These are phyloP conservation scores for Pseudogymnoascus sp. DNA, from an alignment of 2,329 filamentous ascomycete genomes.

Conservation along the genomic window DNA sequence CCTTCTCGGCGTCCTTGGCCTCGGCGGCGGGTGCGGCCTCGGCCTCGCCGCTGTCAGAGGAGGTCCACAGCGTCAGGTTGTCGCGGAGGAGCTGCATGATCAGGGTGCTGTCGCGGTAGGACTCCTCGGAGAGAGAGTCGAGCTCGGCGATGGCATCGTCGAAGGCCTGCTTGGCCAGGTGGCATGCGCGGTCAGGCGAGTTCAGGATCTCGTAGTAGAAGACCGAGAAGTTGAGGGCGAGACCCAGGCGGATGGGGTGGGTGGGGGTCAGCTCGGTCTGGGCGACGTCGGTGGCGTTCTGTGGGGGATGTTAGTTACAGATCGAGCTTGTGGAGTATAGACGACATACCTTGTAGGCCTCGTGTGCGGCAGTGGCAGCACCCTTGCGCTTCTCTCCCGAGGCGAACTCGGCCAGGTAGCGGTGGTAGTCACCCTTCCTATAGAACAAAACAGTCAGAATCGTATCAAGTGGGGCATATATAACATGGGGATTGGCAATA, in stretches of 20 bases:
- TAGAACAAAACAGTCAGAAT: slow-evolving; percentile 17
- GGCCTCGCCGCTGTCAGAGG: slow-evolving; percentile 76
- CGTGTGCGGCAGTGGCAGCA: slow-evolving; percentile 86
- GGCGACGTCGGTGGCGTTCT: slow-evolving; percentile 77
- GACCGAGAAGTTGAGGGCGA: slow-evolving; percentile 93
- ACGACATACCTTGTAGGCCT: slow-evolving; percentile 73
- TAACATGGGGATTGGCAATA: not conserved
- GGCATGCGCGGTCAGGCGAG: slow-evolving; percentile 95
- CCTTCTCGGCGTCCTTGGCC: slow-evolving; percentile 54
- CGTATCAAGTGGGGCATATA: slow-evolving; percentile 8
- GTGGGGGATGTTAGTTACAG: slow-evolving; percentile 2
- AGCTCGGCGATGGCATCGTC: slow-evolving; percentile 97
- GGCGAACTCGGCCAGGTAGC: slow-evolving; percentile 96
- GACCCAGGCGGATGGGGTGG: slow-evolving; percentile 85
- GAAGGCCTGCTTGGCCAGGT: slow-evolving; percentile 92
- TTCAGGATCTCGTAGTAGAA: slow-evolving; percentile 99
- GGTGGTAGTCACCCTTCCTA: slow-evolving; percentile 99
- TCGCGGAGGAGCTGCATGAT: slow-evolving; percentile 98
- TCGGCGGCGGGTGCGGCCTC: slow-evolving; percentile 52
- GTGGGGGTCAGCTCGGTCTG: slow-evolving; percentile 83
- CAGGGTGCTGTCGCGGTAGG: slow-evolving; percentile 97
- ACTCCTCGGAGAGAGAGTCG: slow-evolving; percentile 94
- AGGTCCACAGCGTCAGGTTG: slow-evolving; percentile 97
- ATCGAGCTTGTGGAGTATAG: not conserved
- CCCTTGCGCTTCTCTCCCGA: slow-evolving; percentile 90